Conservation (phyloP, 139 green algal species). For the Auxenochlorella protothecoides region DNA sequence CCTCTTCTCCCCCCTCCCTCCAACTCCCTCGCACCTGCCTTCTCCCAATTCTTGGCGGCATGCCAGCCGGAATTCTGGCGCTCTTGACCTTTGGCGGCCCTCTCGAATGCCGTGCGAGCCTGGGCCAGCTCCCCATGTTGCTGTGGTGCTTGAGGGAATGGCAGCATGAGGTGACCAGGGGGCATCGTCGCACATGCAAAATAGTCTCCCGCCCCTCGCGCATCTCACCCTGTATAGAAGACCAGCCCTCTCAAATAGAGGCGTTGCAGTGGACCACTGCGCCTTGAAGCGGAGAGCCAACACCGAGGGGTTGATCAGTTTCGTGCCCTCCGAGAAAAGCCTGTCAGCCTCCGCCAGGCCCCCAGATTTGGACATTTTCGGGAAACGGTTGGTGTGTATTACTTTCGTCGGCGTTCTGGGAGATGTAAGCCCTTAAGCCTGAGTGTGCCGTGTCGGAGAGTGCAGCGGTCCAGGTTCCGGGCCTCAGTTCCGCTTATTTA, state of each 20-base stretch:
- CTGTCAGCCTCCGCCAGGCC: constrained; percentile 31
- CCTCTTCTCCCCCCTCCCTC: no score
- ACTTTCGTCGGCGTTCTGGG: no score
- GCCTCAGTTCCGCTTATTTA: no score
- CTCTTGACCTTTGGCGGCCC: constrained; percentile 52
- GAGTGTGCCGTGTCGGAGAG: no score
- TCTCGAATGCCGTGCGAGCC: constrained; percentile 50
- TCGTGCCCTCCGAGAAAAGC: constrained; percentile 51
- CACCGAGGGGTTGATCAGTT: constrained; percentile 41
- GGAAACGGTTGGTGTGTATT: no score
- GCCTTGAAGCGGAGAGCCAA: constrained; percentile 52
- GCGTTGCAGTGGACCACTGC: constrained; percentile 60
- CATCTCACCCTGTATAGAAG: constrained; percentile 49
- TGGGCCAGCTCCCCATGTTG: constrained; percentile 36
- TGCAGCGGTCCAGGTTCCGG: no score
- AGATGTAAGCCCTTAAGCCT: no score
- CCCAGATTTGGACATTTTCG: no score
- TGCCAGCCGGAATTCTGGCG: constrained; percentile 58
- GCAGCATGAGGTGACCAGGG: neutral
- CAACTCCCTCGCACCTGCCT: constrained; percentile 3
- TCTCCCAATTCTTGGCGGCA: constrained; percentile 56
- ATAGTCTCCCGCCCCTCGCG: no score
- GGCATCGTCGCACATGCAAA: neutral
- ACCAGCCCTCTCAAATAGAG: constrained; percentile 57
- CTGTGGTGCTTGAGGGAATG: constrained; percentile 22